Conservation (phyloP, 2,329 filamentous ascomycete species). For the Fusarium albosuccineum region DNA sequence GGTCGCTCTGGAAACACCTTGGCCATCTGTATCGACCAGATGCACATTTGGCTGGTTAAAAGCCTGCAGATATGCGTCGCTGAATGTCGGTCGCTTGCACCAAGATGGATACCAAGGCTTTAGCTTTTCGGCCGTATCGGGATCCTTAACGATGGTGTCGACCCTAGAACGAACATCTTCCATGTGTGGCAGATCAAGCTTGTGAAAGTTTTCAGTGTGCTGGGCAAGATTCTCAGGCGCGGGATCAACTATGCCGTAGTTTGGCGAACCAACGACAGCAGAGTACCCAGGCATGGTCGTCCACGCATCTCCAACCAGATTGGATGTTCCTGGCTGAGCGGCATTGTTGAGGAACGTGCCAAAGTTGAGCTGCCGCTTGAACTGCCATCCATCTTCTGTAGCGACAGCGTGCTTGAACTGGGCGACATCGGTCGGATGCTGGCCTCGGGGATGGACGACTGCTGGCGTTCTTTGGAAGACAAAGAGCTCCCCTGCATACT, state of each 20-base stretch:
- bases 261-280: not conserved
- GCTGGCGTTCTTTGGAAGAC: constrained; percentile 18
- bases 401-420: not conserved
- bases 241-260: constrained; percentile 2
- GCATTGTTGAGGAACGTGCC: constrained; percentile 1
- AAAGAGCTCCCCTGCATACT: constrained; percentile 15
- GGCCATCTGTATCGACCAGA: constrained; percentile 65
- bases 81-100: constrained; percentile 74
- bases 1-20: constrained; percentile 1
- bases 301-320: constrained; percentile 3
- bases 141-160: constrained; percentile 8
- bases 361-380: constrained; percentile 9
- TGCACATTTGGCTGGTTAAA: constrained; percentile 72
- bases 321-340: not conserved
- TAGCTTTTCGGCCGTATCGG: not conserved
- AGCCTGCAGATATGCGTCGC: constrained; percentile 67
- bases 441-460: constrained; percentile 3
- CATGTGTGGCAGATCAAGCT: constrained; percentile 2
- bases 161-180: constrained; percentile 5
- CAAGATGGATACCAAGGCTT: constrained; percentile 65
- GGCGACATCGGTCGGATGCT: constrained; percentile 7
- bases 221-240: not conserved
- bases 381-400: constrained; percentile 5
- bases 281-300: not conserved
- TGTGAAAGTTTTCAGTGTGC: not conserved